phyloP scores from a whole-genome alignment of 139 green algal genomes.

The Closterium sp. region DNA sequence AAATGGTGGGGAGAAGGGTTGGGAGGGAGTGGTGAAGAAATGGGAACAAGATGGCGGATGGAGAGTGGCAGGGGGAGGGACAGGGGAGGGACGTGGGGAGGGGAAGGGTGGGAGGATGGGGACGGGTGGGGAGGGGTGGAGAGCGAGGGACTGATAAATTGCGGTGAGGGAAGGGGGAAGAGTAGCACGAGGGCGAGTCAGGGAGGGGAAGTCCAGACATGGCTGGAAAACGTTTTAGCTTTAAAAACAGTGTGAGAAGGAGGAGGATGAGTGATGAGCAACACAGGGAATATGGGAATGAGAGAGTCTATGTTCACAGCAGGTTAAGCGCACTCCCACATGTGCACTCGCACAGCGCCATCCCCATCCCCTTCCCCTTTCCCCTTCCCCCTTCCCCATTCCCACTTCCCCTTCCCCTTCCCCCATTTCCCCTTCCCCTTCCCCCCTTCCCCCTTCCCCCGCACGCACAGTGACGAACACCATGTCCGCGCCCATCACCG shows the following conservation, averaged over 20 bases:
- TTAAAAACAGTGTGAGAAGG: background rate
- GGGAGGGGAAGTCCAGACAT: background rate
- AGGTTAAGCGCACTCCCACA: background rate
- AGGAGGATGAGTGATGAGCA: background rate
- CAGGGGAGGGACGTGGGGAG: background rate
- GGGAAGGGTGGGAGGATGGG: background rate
- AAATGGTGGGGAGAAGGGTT: background rate
- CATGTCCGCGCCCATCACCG: constrained; percentile 73
- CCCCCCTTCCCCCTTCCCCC: too few species aligned
- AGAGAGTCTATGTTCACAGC: background rate
- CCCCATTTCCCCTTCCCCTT: too few species aligned
- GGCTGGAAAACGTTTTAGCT: background rate
- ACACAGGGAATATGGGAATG: background rate
- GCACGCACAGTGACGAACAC: constrained; percentile 78
- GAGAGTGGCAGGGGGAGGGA: background rate
- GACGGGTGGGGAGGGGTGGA: background rate
- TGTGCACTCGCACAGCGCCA: background rate
- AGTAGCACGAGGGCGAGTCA: background rate
- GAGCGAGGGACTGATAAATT: background rate
- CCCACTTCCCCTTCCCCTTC: too few species aligned
- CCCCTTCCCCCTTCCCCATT: too few species aligned
- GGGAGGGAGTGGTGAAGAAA: background rate
- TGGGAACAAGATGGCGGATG: background rate
- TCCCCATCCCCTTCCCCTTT: too few species aligned
- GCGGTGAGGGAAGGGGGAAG: background rate